Evolutionary conservation across 108 stramenopile genomes (phyloP).

Genomic region (Cyclotella kingstonii): DNA sequence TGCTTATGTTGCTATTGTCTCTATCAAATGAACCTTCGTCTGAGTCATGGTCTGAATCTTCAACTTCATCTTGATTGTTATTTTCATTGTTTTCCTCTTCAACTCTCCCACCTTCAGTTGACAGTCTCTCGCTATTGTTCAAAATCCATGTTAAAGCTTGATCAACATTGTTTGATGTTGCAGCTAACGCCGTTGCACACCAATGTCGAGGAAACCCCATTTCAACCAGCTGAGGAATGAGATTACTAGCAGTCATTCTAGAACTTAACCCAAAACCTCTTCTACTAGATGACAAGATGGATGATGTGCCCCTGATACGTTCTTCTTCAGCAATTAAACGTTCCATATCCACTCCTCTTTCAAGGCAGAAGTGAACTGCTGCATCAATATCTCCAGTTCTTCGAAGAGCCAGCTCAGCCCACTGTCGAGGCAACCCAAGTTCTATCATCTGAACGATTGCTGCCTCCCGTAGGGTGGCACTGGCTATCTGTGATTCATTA

Average conservation of each 20-base stretch:
- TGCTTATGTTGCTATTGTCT: conserved; percentile 12
- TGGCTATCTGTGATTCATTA: conserved; percentile 44
- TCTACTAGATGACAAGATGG: conserved; percentile 44
- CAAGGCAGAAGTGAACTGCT: conserved; percentile 94
- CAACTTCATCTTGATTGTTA: conserved; percentile 43
- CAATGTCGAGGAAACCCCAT: conserved; percentile 96
- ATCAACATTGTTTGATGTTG: conserved; percentile 91
- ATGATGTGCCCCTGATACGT: conserved; percentile 45
- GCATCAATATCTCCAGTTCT: conserved; percentile 91
- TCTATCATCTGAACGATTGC: conserved; percentile 89
- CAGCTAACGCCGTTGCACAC: conserved; percentile 89
- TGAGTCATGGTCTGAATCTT: conserved; percentile 61
- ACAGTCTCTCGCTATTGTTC: conserved; percentile 86
- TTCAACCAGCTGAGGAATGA: conserved; percentile 88
- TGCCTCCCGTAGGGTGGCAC: conserved; percentile 70
- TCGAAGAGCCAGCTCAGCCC: conserved; percentile 86
- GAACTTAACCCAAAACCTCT: conserved; percentile 34
- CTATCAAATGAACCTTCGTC: conserved; percentile 35
- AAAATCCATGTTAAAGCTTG: conserved; percentile 97
- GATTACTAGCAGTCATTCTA: conserved; percentile 48
- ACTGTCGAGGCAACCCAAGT: conserved; percentile 79
- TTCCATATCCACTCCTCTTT: conserved; percentile 92
- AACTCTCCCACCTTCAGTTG: conserved; percentile 66
- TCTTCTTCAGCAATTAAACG: conserved; percentile 79
- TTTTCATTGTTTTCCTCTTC: conserved; percentile 72